Base-by-base conservation (phyloP, 352 stramenopile species). In the Lagenidium giganteum region DNA sequence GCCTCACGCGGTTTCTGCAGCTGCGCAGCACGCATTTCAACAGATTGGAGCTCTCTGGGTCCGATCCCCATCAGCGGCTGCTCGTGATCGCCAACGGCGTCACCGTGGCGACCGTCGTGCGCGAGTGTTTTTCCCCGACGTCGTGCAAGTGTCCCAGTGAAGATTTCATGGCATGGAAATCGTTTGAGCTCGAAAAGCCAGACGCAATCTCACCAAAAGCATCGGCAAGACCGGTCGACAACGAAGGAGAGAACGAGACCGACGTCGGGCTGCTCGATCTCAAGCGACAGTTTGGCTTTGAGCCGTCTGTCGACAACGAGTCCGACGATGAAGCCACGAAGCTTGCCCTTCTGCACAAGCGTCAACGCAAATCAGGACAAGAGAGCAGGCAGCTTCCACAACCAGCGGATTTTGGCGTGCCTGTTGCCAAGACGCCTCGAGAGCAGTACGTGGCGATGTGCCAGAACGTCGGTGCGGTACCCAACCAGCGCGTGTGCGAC, bases 231-330 rank as follows among this genome's bases (percentile, higher is more conserved):
- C 16, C 12, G 5, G 14, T 8, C 26, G 9, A 47, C 40, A 30
- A 18, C 9, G 32, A 38, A 38, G 32, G 12, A 8, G 20, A 9
- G 34, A 41, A 12, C 12, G 16, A 23, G 14, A 47, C 2, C 13
- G 62, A 84, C 30, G 54, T 85, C 21, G 72, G 76, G 6, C 65
- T 88, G 24, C 57, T 58, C 16, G 72, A 79, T 35, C 72, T 88
- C 26, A 88, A 86, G 47, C 68, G 76, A 14, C 65, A 76, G 46
- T 83, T 70, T 49, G 76, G 76, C 4, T 86, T 79, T 47, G 53
- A 70, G 30, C 32, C 69, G 24, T 24, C 30, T 0, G 48, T 40
- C 8, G 28, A 56, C 12, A 24, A 44, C 20, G 61, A 68, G 11
- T 43, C 27, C 25, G 33, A 67, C 3, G 35, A 61, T 5, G 40